Conservation (phyloP, 345 rosid genomes). For the Moricandia moricandioides region DNA sequence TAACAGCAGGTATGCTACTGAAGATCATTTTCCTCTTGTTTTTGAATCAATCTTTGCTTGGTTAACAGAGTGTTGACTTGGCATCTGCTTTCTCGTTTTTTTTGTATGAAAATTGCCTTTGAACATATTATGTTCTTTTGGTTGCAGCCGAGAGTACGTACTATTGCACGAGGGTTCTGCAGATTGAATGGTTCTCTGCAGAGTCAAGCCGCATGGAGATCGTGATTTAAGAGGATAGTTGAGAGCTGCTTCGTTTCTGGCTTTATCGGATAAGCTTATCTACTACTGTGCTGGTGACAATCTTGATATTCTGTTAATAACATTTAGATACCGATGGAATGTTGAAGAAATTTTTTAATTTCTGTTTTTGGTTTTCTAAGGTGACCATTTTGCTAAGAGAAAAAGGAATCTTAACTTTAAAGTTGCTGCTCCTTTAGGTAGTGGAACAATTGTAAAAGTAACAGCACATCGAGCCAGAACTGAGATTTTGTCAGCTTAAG, state of each 20-base stretch:
- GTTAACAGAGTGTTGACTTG: neutral
- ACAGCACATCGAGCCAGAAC: neutral
- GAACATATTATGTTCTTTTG: neutral
- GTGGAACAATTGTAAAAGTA: neutral
- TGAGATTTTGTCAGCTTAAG: neutral
- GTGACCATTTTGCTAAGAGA: neutral
- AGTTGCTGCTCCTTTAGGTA: neutral
- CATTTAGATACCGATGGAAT: neutral
- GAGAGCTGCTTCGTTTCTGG: neutral
- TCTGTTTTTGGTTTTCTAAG: neutral
- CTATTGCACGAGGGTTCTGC: neutral
- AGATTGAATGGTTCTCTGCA: neutral
- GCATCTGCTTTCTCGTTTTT: neutral
- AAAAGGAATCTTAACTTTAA: neutral
- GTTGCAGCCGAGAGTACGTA: neutral
- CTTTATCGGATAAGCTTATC: neutral
- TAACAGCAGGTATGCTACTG: conserved; percentile 69
- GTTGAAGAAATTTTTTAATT: neutral
- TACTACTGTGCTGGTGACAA: neutral
- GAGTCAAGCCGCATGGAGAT: neutral
- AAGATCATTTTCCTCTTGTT: too few relatives aligned
- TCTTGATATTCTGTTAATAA: neutral
- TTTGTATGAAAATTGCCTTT: neutral
- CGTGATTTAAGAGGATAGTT: neutral
- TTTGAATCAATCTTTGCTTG: conserved; percentile 1